Conservation (phyloP, 2,329 filamentous ascomycete genomes). For the Blastomyces emzantsi region DNA sequence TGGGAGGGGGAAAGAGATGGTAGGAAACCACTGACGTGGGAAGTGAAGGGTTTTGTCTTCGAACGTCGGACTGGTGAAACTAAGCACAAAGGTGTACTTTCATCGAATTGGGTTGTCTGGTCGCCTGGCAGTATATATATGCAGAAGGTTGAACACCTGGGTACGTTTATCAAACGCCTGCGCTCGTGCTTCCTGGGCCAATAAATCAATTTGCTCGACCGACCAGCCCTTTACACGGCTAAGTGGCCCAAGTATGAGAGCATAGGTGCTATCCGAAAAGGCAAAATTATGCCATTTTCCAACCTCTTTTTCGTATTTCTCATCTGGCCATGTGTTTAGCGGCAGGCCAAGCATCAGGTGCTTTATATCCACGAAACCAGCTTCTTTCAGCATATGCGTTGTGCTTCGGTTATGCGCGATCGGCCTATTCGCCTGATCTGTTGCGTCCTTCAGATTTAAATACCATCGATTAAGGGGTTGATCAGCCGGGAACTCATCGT, state of each 20-base stretch:
- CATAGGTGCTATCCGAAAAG: slow-evolving; percentile 62
- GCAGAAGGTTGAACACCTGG: slow-evolving; percentile 56
- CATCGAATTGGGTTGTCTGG: slow-evolving; percentile 19
- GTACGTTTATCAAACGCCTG: slow-evolving; percentile 61
- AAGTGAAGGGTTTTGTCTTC: background rate
- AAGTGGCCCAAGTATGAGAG: slow-evolving; percentile 64
- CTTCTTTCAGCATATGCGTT: slow-evolving; percentile 51
- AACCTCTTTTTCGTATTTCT: slow-evolving; percentile 56
- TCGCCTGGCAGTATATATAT: slow-evolving; percentile 38
- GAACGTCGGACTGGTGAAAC: background rate
- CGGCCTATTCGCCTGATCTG: slow-evolving; percentile 54
- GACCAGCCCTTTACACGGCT: slow-evolving; percentile 55
- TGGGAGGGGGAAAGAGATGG: background rate
- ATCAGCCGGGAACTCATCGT: slow-evolving; percentile 28
- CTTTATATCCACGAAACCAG: slow-evolving; percentile 72
- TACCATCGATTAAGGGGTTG: slow-evolving; percentile 62
- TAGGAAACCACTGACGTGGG: background rate
- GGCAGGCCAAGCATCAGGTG: slow-evolving; percentile 61
- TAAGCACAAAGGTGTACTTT: slow-evolving; percentile 3
- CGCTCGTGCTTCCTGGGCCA: slow-evolving; percentile 54
- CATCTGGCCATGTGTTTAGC: slow-evolving; percentile 62
- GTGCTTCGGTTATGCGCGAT: slow-evolving; percentile 55
- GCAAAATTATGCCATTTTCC: slow-evolving; percentile 79
- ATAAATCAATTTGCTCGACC: slow-evolving; percentile 51
- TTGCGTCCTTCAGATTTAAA: slow-evolving; percentile 57